Evolutionary conservation across 2,329 filamentous ascomycete species (phyloP), one percentile per base, ranked within the genome.

Genomic region (Helicocarpus griseus): DNA sequence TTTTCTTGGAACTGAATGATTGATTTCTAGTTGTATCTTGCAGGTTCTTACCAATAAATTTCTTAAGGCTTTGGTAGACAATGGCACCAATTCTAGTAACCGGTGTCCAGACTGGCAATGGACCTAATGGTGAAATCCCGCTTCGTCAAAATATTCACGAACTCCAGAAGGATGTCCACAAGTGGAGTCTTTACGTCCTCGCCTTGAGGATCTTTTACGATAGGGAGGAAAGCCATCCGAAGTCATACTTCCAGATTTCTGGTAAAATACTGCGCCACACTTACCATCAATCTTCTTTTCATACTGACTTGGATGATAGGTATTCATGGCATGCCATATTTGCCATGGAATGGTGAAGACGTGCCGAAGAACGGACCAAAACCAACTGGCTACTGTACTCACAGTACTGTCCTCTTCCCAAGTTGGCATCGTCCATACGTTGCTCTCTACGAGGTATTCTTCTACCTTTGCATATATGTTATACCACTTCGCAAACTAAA

Each of bases 401-500:
- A 94, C 67, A 79, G 76, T 28, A 86, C 85, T 1, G 80, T 84
- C 44, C 72, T 93, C n/a, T 91, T 94, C 64, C 80, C 84, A 36
- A 79, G 83, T 38, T 94, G 88, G 88, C 88, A 94, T 73, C 79
- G 88, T 48, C 86, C 87, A 1, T 94, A 91, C 66, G 73, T 93
- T 50, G 73, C 77, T 6, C 68, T 84, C 8, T 81, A 71, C 56
- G 75, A 85, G 69, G 77, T 78, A 38, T 17, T 38, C n/a, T 19
- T 24, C 22, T 31, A 40, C 24, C 51, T 49, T 14, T 29, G 29
- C 8, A 22, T 19, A 24, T 28, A 24, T 43, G 9, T 44, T n/a
- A 14, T 35, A 28, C 5, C 28, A 5, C 19, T 19, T 5, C 24
- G n/a, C 19, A 24, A 9, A 26, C 50, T 57, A 26, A 56, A 29